phyloP scores from a whole-genome alignment of 2,329 filamentous ascomycete species.

The Hysterium pulicare region DNA sequence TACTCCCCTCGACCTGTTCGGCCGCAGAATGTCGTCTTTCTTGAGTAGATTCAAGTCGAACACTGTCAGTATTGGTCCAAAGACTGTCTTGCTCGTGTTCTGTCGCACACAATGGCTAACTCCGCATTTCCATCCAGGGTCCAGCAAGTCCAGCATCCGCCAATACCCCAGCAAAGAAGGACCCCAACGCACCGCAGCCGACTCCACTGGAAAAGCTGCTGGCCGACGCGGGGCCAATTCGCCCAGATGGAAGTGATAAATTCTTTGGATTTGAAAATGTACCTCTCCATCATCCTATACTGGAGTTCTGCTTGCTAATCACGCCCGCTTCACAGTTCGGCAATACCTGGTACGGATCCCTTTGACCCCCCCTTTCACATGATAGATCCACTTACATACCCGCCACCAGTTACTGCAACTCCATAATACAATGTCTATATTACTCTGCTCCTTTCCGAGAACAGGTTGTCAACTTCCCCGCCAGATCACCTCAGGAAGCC shows the following conservation, averaged over 20 bases:
- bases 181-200: conserved; percentile 53
- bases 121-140: conserved; percentile 34
- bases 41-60: conserved; percentile 53
- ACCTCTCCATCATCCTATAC: conserved; percentile 41
- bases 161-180: conserved; percentile 55
- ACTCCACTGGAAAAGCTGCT: conserved; percentile 72
- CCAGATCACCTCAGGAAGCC: conserved; percentile 65
- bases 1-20: background rate
- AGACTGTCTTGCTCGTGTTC: no score
- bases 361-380: conserved; percentile 1
- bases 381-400: conserved; percentile 11
- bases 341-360: conserved; percentile 77
- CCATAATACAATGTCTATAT: conserved; percentile 94
- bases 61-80: conserved; percentile 45
- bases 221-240: conserved; percentile 75
- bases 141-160: conserved; percentile 46
- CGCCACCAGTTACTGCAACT: conserved; percentile 83
- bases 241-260: conserved; percentile 89
- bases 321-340: no score
- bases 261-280: conserved; percentile 99
- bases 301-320: conserved; percentile 14
- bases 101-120: conserved; percentile 16
- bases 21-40: conserved; percentile 49
- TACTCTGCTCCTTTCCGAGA: conserved; percentile 93
- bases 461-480: conserved; percentile 87